Evolutionary conservation across 768 basidiomycete genomes (phyloP), one percentile per base, ranked within the genome.

Genomic region (Russula compacta): DNA sequence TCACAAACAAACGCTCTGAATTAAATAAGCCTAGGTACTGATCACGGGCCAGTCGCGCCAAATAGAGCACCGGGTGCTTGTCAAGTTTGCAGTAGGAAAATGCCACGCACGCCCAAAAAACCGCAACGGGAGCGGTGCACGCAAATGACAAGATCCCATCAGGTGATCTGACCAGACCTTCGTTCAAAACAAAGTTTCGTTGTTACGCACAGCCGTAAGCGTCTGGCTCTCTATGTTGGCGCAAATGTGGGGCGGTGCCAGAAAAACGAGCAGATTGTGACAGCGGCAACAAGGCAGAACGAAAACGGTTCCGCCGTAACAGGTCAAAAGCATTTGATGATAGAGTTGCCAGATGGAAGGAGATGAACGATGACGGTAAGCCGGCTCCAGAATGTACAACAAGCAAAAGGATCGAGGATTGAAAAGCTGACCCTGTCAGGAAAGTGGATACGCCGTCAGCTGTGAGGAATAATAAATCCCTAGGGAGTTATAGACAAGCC

Each of bases 141-240:
- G 33, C 33, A 48, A 48, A 54, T 49, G 61, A 53, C 33, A 33
- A 21, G 42, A 35, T 36, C 15, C 19, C 35, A 54, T 58, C 57
- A 58, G 57, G 56, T 62, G 61, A 58, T 47, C 50, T 33, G 44
- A 39, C 14, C 29, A 29, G 21, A 35, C n/a, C 56, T 47, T 42
- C 36, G 21, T 52, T 58, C 56, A 24, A 48, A 58, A 63, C 56
- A 63, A 58, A 33, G 57, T 63, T 63, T 58, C 57, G 61, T 56
- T 58, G 57, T 63, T 47, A 53, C 35, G 52, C 53, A 54, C 39
- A 21, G 39, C 60, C 60, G 49, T 57, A 53, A 46, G 47, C 35
- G 38, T 53, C 53, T 51, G 33, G 46, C 44, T n/a, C 38, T 6
- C 36, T 21, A 19, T 36, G 19, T 32, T 58, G 51, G 42, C 38